phyloP scores from a whole-genome alignment of 257 asterid genomes.

The Solanum sitiens region DNA sequence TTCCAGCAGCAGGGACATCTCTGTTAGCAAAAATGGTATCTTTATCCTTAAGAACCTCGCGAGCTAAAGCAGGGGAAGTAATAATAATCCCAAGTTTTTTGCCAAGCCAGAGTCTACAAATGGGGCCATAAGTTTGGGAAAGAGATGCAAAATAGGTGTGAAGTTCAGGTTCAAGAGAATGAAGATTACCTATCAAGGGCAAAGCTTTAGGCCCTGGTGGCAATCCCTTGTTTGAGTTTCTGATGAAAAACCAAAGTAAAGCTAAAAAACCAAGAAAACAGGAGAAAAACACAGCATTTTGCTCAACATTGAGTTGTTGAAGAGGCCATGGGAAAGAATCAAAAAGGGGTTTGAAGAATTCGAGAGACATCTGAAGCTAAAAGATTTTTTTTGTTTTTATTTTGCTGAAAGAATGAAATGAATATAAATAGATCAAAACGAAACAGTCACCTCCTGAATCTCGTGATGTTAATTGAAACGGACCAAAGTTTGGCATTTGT shows the following conservation, averaged over 20 bases:
- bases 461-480: not conserved
- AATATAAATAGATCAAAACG: too few species aligned
- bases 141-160: slow-evolving; percentile 43
- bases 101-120: slow-evolving; percentile 46
- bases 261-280: slow-evolving; percentile 14
- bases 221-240: not conserved
- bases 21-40: slow-evolving; percentile 63
- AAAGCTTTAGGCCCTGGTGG: slow-evolving; percentile 60
- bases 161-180: slow-evolving; percentile 66
- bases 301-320: not conserved
- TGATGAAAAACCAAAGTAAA: slow-evolving; percentile 10
- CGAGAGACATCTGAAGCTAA: not conserved
- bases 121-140: slow-evolving; percentile 45
- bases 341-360: not conserved
- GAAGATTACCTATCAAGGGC: slow-evolving; percentile 61
- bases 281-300: not conserved
- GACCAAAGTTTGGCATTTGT: not conserved
- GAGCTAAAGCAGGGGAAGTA: slow-evolving; percentile 40
- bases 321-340: not conserved
- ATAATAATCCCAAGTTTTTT: slow-evolving; percentile 39
- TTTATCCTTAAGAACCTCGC: slow-evolving; percentile 48
- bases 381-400: too few species aligned
- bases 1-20: slow-evolving; percentile 53
- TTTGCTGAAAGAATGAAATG: not conserved
- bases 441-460: not conserved